Evolutionary conservation across 352 stramenopile species (phyloP).

Genomic region (Albugo laibachii): DNA sequence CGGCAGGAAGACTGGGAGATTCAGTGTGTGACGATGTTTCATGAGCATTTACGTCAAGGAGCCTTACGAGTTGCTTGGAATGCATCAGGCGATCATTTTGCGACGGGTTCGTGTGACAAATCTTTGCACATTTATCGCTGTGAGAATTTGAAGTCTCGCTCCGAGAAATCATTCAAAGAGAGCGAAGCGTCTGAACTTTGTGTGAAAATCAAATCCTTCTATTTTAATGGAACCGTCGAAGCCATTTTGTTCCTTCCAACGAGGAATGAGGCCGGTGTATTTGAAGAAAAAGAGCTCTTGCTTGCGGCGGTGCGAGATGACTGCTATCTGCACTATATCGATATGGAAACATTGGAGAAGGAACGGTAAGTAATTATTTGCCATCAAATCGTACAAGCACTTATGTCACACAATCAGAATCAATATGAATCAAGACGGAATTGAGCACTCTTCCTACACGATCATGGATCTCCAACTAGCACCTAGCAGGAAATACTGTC

Average conservation of each 20-base stretch:
- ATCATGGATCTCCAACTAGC: conserved; percentile 70
- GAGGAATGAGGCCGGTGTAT: not conserved
- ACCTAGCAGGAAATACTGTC: conserved; percentile 50
- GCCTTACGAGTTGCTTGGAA: conserved; percentile 50
- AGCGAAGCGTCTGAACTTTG: conserved; percentile 7
- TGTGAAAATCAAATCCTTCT: conserved; percentile 63
- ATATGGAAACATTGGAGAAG: conserved; percentile 62
- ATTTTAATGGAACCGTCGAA: conserved; percentile 69
- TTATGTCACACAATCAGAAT: conserved; percentile 13
- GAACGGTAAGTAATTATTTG: conserved; percentile 19
- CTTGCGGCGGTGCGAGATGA: conserved; percentile 53
- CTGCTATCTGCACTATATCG: conserved; percentile 71
- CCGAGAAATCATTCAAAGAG: not conserved
- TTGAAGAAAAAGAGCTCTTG: conserved; percentile 17
- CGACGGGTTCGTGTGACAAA: conserved; percentile 56
- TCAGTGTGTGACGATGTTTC: conserved; percentile 23
- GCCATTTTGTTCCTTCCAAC: conserved; percentile 31
- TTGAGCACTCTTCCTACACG: conserved; percentile 74
- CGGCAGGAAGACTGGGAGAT: conserved; percentile 7
- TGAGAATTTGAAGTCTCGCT: conserved; percentile 4
- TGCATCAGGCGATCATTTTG: conserved; percentile 26
- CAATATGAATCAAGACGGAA: conserved; percentile 74
- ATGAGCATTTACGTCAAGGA: conserved; percentile 52
- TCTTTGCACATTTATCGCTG: conserved; percentile 47
- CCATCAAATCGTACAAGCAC: not conserved